These are phyloP conservation scores for Elsinoe arachidis DNA, from an alignment of 2,329 filamentous ascomycete genomes.

Conservation along the genomic window DNA sequence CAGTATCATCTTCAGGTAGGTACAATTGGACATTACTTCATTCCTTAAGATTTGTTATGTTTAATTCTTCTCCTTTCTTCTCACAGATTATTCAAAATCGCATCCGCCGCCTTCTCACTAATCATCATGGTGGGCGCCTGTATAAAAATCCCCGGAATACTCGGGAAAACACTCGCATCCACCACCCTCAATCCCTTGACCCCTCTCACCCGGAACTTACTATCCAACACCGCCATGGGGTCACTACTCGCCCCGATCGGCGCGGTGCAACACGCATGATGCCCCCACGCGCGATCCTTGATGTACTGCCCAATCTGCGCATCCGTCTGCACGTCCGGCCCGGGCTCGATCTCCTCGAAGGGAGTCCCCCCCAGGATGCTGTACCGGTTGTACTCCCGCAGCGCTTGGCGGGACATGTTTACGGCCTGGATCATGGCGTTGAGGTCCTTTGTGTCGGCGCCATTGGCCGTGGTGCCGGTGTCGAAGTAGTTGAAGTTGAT, in stretches of 20 bases:
- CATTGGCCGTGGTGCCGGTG: constrained; percentile 30
- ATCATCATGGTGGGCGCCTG: constrained; percentile 47
- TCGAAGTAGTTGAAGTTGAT: constrained; percentile 56
- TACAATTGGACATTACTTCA: neutral
- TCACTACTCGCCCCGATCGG: constrained; percentile 49
- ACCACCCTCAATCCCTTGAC: constrained; percentile 51
- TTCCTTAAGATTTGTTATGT: neutral
- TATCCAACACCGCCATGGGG: constrained; percentile 47
- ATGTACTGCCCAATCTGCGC: constrained; percentile 41
- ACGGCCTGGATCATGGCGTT: constrained; percentile 48
- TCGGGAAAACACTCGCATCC: constrained; percentile 51
- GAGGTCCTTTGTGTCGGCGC: constrained; percentile 38
- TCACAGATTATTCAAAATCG: constrained; percentile 33
- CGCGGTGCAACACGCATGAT: constrained; percentile 49
- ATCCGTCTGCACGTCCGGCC: constrained; percentile 33
- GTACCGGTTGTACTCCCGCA: constrained; percentile 20
- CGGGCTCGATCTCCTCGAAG: constrained; percentile 38
- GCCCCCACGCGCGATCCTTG: constrained; percentile 45
- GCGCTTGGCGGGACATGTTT: constrained; percentile 31
- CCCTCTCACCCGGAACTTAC: constrained; percentile 48
- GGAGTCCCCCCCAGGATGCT: constrained; percentile 35
- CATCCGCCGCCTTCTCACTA: constrained; percentile 54
- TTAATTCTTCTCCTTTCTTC: neutral
- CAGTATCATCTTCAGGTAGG: neutral
- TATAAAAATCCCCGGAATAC: constrained; percentile 48